Base-by-base conservation (phyloP, 2,329 filamentous ascomycete species). In the Xylariaceae sp. region DNA sequence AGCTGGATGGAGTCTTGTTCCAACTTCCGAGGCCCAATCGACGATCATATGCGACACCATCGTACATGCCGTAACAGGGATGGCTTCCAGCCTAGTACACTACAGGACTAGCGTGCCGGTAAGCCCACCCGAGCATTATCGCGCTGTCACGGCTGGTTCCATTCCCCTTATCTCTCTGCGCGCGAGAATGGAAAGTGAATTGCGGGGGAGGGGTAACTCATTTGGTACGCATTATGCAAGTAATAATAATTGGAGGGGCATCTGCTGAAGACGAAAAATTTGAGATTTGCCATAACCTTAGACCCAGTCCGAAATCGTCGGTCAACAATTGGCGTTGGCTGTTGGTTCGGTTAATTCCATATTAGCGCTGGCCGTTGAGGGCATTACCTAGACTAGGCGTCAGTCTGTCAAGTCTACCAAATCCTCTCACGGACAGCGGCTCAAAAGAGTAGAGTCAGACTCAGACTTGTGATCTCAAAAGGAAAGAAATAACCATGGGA, bases 181-280 rank as follows among this genome's bases (percentile, higher is more conserved):
- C n/a, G 34, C 24, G 28, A 31, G 16, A 9, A 23, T 24, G 12
- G 11, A 28, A 26, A 31, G 36, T 38, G 34, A 33, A 48, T 43
- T 51, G 53, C 52, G 54, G 54, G 54, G 52, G 52, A 54, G 54
- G 54, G 52, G 52, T 53, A 39, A 29, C 14, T 47, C 40, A n/a
- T n/a, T n/a, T n/a, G n/a, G n/a, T n/a, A n/a, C n/a, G n/a, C n/a
- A n/a, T n/a, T n/a, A n/a, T n/a, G n/a, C n/a, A n/a, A n/a, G n/a
- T n/a, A n/a, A n/a, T n/a, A n/a, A 29, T 19, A 39, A 38, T 47
- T 44, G 43, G 51, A 55, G 53, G 53, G 53, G 51, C 47, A 53
- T 43, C 37, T 13, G 9, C 5, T 33, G 39, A 36, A 9, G 21
- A 12, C 21, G 18, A 47, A 47, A 47, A 47, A 40, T 47, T 45